A percentile compares a stretch with the other conserved stretches of the same genome.
Conservation (phyloP, 768 basidiomycete species). For the Galerina sulciceps region DNA sequence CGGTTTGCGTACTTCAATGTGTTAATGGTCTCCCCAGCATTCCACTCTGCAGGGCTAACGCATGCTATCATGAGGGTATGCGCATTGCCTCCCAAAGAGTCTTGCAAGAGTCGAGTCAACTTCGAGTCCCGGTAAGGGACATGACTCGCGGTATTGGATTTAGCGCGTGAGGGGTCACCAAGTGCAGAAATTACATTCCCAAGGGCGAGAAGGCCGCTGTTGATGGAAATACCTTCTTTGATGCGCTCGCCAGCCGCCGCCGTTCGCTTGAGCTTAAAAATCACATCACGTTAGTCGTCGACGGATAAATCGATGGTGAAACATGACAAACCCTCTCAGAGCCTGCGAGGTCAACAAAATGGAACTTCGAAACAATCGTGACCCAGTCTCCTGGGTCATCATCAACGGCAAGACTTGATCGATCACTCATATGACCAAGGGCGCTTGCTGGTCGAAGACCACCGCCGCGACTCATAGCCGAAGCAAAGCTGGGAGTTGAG, state of each 20-base stretch:
- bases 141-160: constrained; percentile 83
- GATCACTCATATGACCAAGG: constrained; percentile 70
- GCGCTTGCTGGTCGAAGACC: constrained; percentile 78
- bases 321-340: constrained; percentile 79
- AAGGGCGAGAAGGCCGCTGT: constrained; percentile 92
- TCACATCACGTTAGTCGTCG: constrained; percentile 20
- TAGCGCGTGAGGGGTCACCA: constrained; percentile 88
- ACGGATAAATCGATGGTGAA: constrained; percentile 2
- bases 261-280: constrained; percentile 85
- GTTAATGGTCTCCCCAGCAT: constrained; percentile 90
- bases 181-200: constrained; percentile 99
- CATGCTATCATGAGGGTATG: constrained; percentile 99
- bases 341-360: constrained; percentile 97
- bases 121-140: constrained; percentile 99
- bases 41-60: constrained; percentile 95
- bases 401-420: constrained; percentile 41
- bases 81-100: constrained; percentile 96
- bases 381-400: constrained; percentile 84
- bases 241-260: constrained; percentile 95
- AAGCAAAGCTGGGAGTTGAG: constrained; percentile 76
- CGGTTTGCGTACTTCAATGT: constrained; percentile 97
- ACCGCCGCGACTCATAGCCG: constrained; percentile 72
- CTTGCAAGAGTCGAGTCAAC: constrained; percentile 93
- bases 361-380: constrained; percentile 93
- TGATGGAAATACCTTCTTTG: constrained; percentile 99